These are phyloP conservation scores for Aspergillus aculeatus DNA, from an alignment of 2,329 filamentous ascomycete species.

Conservation along the genomic window DNA sequence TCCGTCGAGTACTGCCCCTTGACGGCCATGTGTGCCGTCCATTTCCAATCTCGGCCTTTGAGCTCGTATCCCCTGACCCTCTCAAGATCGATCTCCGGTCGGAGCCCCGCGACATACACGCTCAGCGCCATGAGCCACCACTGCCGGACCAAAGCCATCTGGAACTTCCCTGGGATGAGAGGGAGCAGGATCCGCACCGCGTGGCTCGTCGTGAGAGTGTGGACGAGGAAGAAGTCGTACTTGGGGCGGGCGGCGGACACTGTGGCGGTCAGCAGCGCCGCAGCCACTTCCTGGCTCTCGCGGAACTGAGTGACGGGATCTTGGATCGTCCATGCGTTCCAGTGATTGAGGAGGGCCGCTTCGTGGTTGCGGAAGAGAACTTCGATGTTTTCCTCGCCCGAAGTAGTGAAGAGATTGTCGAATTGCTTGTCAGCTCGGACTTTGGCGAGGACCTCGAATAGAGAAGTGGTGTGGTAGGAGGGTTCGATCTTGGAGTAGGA, in stretches of 20 bases:
- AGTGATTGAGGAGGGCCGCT: constrained; percentile 74
- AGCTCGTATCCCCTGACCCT: constrained; percentile 60
- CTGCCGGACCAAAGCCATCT: constrained; percentile 71
- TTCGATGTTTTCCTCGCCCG: constrained; percentile 63
- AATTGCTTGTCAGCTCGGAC: constrained; percentile 70
- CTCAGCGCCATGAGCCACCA: constrained; percentile 86
- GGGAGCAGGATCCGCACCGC: constrained; percentile 85
- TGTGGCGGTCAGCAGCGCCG: constrained; percentile 43
- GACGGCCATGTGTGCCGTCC: constrained; percentile 70
- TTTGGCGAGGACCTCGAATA: constrained; percentile 68
- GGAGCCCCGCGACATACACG: constrained; percentile 71
- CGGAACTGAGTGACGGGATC: constrained; percentile 73
- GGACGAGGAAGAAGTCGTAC: constrained; percentile 81
- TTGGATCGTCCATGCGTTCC: constrained; percentile 78
- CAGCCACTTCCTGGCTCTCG: constrained; percentile 61
- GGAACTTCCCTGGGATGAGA: constrained; percentile 68
- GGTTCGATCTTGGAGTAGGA: constrained; percentile 65
- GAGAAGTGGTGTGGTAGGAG: constrained; percentile 59
- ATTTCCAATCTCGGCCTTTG: constrained; percentile 71
- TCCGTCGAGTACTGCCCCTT: constrained; percentile 68
- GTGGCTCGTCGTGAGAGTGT: constrained; percentile 81
- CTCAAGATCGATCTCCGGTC: constrained; percentile 70
- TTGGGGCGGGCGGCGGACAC: constrained; percentile 38
- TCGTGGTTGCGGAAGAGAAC: constrained; percentile 68
- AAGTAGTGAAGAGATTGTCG: constrained; percentile 61